Percentiles rank a stretch among this genome's conserved stretches.
These are phyloP conservation scores for Zygosaccharomyces pseudobailii DNA, from an alignment of 1,139 yeast genomes.

Conservation along the genomic window DNA sequence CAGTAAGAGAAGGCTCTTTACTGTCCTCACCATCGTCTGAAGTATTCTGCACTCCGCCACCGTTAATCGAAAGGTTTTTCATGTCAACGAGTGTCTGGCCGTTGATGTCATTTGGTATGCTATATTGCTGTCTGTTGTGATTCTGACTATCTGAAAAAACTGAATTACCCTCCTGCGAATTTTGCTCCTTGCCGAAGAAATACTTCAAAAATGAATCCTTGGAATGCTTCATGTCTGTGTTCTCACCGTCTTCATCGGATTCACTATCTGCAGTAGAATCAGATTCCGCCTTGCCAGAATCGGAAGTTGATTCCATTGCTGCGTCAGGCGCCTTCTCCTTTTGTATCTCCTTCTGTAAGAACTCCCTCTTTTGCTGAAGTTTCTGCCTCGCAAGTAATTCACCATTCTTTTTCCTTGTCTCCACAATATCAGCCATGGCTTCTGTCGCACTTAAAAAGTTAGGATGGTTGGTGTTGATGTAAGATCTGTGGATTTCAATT, in stretches of 20 bases:
- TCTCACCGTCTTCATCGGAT: conserved; percentile 14
- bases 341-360: conserved; percentile 1
- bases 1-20: conserved; percentile 51
- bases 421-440: conserved; percentile 88
- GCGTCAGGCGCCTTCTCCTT: conserved; percentile 7
- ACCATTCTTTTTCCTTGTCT: conserved; percentile 50
- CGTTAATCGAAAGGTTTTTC: conserved; percentile 19
- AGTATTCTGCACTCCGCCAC: conserved; percentile 5
- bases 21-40: conserved; percentile 24
- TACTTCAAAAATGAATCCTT: conserved; percentile 85
- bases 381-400: conserved; percentile 33
- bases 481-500: conserved; percentile 90
- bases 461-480: conserved; percentile 96
- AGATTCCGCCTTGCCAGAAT: conserved; percentile 9
- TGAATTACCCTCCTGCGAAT: conserved; percentile 32
- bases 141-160: conserved; percentile 26
- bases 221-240: conserved; percentile 28
- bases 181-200: conserved; percentile 87
- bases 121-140: not conserved
- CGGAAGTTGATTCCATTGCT: conserved; percentile 4
- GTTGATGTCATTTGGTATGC: conserved; percentile 9
- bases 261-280: conserved; percentile 8
- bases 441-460: conserved; percentile 93
- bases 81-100: conserved; percentile 16
- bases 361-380: conserved; percentile 25